Percentiles rank a stretch among this genome's conserved stretches.
Conservation (phyloP, 805 yeast genomes). For the Metschnikowia similis region DNA sequence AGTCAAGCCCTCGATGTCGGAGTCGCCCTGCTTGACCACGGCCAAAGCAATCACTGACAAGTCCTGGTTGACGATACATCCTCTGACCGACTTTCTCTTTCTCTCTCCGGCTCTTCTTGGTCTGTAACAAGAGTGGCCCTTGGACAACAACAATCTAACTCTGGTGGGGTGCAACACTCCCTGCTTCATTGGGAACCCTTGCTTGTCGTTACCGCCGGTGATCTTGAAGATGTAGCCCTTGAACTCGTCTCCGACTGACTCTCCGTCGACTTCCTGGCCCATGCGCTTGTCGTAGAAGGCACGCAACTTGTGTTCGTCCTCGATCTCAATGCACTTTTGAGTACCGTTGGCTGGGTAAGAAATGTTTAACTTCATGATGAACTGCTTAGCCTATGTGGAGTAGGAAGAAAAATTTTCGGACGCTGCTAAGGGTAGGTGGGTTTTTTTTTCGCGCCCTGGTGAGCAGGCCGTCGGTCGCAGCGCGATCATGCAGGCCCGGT, state of each 20-base stretch:
- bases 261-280: constrained; percentile 99
- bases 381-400: constrained; percentile 29
- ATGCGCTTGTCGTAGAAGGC: constrained; percentile 98
- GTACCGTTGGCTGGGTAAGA: constrained; percentile 99
- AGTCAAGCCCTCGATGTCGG: constrained; percentile 93
- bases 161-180: constrained; percentile 99
- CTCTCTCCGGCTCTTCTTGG: constrained; percentile 99
- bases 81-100: constrained; percentile 99
- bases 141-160: constrained; percentile 89
- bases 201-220: constrained; percentile 99
- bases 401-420: constrained; percentile 21
- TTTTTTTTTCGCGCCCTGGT: constrained; percentile 9
- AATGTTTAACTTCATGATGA: constrained; percentile 80
- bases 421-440: constrained; percentile 10
- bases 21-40: constrained; percentile 95
- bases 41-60: constrained; percentile 92
- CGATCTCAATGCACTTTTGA: constrained; percentile 95
- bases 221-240: constrained; percentile 98
- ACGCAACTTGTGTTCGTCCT: constrained; percentile 98
- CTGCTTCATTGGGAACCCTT: constrained; percentile 99
- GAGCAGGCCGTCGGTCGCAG: constrained; percentile 1
- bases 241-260: constrained; percentile 96
- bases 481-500: constrained; percentile 7
- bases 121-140: constrained; percentile 98
- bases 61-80: constrained; percentile 97